Percentiles rank a stretch among this genome's conserved stretches.
Evolutionary conservation across 768 basidiomycete species (phyloP).

Genomic region (Leucocoprinus leucothites): DNA sequence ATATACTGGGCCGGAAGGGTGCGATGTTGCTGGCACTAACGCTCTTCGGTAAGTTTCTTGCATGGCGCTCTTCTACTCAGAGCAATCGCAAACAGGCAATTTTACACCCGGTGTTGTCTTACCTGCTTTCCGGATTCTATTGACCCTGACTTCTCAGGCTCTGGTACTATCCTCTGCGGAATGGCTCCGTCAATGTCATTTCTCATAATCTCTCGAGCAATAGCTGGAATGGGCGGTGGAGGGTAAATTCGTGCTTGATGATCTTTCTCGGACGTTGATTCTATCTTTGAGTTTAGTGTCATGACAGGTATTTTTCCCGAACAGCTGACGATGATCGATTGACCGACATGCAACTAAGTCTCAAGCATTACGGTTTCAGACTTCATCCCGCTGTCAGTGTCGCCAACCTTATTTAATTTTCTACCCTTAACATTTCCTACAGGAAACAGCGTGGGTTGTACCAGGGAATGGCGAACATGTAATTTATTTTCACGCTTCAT

Average conservation of each 20-base stretch:
- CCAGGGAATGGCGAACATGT: slow-evolving; percentile 91
- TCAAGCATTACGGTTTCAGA: slow-evolving; percentile 84
- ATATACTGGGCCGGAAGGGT: slow-evolving; percentile 81
- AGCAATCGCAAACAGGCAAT: not conserved
- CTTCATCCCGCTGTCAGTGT: slow-evolving; percentile 78
- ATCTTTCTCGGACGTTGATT: slow-evolving; percentile 19
- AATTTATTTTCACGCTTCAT: slow-evolving; percentile 21
- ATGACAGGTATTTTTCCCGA: slow-evolving; percentile 65
- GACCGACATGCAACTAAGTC: slow-evolving; percentile 43
- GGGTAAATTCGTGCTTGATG: slow-evolving; percentile 50
- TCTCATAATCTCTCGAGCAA: slow-evolving; percentile 75
- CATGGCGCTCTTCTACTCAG: not conserved
- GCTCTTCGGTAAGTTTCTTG: slow-evolving; percentile 62
- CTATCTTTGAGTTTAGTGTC: slow-evolving; percentile 45
- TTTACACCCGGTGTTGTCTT: not conserved
- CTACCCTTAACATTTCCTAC: slow-evolving; percentile 9
- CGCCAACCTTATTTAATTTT: slow-evolving; percentile 5
- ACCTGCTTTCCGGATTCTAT: slow-evolving; percentile 14
- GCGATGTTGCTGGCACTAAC: slow-evolving; percentile 83
- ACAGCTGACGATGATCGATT: slow-evolving; percentile 8
- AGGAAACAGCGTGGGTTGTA: slow-evolving; percentile 87
- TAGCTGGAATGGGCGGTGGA: slow-evolving; percentile 93
- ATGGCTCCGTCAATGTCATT: slow-evolving; percentile 82
- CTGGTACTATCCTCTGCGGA: slow-evolving; percentile 85
- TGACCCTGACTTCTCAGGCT: slow-evolving; percentile 38